Base-by-base conservation (phyloP, 768 basidiomycete species). In the Mrakia frigida region DNA sequence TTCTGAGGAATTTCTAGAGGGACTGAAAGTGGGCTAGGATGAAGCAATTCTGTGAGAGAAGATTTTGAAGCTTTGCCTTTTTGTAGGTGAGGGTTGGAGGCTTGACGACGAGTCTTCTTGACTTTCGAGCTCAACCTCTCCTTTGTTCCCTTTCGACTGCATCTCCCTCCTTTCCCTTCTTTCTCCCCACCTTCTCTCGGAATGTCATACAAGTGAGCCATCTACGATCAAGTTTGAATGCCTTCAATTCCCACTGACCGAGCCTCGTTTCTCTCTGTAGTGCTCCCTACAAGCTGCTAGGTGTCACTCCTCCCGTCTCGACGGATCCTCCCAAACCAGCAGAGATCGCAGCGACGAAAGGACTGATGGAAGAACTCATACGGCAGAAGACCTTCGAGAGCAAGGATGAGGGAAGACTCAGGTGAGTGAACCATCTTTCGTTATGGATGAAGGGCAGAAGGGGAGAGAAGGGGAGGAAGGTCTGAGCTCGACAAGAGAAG, bases 301-400 rank as follows among this genome's bases (percentile, higher is more conserved):
- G 83, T 5, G 82, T 83, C 10, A 83, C 83, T 0, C 80, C 82
- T 4, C 83, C 83, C 1, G 82, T 83, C 77, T 81, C 80, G 65
- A 82, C 81, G 13, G 83, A 83, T 21, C 79, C 79, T 23, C 83
- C 83, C 2, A 82, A 80, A 65, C 79, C 80, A 13, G 70, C 73
- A 10, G 83, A 83, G 77, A 73, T 81, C 31, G 71, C 79, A 50
- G 79, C 83, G 3, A 82, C 81, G 33, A 81, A 82, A 56, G 81
- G 83, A 9, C 86, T 99, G 72, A 92, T 98, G 91, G 90, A 93
- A 75, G 96, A 99, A 83, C 87, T 99, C 43, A 87, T 89, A 81
- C 85, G 88, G 65, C 90, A 96, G 81, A 90, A 91, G 75, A 90
- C 90, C 3, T 96, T 97, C 83, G 96, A 98, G 85, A 89, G 87